Base-by-base conservation (phyloP, 169 alveolate species). In the Theileria parva region DNA sequence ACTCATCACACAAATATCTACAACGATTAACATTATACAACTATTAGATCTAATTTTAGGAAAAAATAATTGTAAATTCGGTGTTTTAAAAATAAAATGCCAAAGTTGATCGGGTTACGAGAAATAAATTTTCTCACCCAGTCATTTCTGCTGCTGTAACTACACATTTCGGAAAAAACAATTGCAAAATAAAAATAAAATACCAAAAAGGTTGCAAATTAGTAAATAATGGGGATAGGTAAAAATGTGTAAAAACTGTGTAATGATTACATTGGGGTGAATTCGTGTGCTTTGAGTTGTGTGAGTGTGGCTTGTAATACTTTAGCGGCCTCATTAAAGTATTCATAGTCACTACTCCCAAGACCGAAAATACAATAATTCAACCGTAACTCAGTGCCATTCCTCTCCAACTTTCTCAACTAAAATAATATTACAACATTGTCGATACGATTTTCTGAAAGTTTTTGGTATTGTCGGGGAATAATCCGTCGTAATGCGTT, bases 401-500 rank as follows among this genome's bases (percentile, higher is more conserved):
- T 86, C 21, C 75, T 57, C 19, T 65, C 83, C 21, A 76, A 50
- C 6, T 23, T 78, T 48, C 85, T 71, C 55, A 92, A 66, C 96
- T 92, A 86, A 32, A 44, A 67, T 57, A 30, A 28, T 25, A 32
- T 19, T 27, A 8, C 0, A 2, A 6, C 0, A 25, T 57, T 19
- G 9, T 39, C 0, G 79, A 25, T 74, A 81, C 88, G 73, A 79
- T 88, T 70, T 83, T 89, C 25, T 65, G 92, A 48, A 85, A 81
- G 25, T 48, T 28, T 44, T 17, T 48, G 9, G 96, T 92, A 76
- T 92, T 88, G 65, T 93, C 96, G 12, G 96, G 86, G 30, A 93
- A 92, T 39, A 88, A 92, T 9, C 96, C 96, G 64, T 93, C 96
- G 53, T 94, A 95, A 77, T 89, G 92, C 5, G 96, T 93, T 19